phyloP scores from a whole-genome alignment of 371 early-diverging fungal species.

The Mortierella sp. region DNA sequence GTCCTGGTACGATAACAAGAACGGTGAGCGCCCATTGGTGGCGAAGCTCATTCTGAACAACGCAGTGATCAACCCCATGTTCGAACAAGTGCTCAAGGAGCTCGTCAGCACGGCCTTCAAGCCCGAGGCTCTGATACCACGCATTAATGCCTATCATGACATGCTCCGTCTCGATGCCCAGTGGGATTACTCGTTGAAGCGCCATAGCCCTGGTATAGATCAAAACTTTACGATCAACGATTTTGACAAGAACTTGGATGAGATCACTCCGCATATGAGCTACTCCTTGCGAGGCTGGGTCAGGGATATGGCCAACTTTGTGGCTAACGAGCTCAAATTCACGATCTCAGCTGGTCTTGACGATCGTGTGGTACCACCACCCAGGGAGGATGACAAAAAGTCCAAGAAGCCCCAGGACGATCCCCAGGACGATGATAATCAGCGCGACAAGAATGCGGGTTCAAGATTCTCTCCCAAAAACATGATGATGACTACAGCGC shows the following conservation, averaged over 20 bases:
- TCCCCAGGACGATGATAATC: too few relatives aligned
- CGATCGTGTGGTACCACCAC: slow-evolving; percentile 18
- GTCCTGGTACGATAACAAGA: background rate
- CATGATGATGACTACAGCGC: too few relatives aligned
- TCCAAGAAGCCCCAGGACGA: too few relatives aligned
- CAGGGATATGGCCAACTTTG: slow-evolving; percentile 6
- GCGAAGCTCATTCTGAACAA: slow-evolving; percentile 24
- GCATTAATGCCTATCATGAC: slow-evolving; percentile 58
- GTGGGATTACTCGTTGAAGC: slow-evolving; percentile 57
- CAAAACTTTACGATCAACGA: slow-evolving; percentile 54
- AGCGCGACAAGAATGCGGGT: too few relatives aligned
- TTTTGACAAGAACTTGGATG: slow-evolving; percentile 51
- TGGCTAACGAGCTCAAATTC: slow-evolving; percentile 9
- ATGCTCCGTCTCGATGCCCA: slow-evolving; percentile 61
- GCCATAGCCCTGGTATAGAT: slow-evolving; percentile 55
- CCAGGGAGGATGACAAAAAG: too few relatives aligned
- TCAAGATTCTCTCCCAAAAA: too few relatives aligned
- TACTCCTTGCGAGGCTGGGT: slow-evolving; percentile 16
- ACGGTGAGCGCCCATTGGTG: slow-evolving; percentile 13
- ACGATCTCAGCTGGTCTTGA: slow-evolving; percentile 1
- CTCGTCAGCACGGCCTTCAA: slow-evolving; percentile 63
- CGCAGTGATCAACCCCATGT: slow-evolving; percentile 35
- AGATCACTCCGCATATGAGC: slow-evolving; percentile 12
- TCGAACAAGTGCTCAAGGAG: slow-evolving; percentile 59
- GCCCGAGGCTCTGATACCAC: slow-evolving; percentile 58